These are phyloP conservation scores for Ulvella scutata DNA, from an alignment of 139 green algal genomes.

Conservation along the genomic window DNA sequence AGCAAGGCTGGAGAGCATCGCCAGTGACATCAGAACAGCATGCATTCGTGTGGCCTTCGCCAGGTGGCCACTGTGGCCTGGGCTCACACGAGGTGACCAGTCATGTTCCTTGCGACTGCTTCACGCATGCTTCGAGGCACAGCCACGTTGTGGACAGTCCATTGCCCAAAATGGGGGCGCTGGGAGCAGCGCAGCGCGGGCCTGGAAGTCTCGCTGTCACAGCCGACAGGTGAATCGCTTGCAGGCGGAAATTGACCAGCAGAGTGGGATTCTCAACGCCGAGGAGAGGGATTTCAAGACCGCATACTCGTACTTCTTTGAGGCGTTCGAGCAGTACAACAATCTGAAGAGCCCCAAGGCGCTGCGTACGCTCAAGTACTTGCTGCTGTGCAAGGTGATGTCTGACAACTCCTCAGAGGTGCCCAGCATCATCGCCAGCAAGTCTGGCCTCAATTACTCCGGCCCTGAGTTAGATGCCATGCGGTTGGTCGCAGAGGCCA, in stretches of 20 bases:
- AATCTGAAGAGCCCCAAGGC: slow-evolving; percentile 68
- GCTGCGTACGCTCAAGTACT: slow-evolving; percentile 85
- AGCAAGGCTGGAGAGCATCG: too few species aligned
- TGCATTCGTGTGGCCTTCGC: too few species aligned
- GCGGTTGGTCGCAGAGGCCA: slow-evolving; percentile 66
- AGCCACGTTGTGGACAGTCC: too few species aligned
- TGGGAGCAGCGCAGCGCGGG: too few species aligned
- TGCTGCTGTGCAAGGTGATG: slow-evolving; percentile 89
- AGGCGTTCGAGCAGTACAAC: slow-evolving; percentile 83
- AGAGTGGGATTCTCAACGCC: slow-evolving; percentile 84
- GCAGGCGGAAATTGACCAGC: slow-evolving; percentile 74
- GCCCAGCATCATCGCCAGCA: slow-evolving; percentile 70
- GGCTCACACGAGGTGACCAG: too few species aligned
- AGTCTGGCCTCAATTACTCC: slow-evolving; percentile 83
- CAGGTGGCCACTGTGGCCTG: too few species aligned
- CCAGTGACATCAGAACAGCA: too few species aligned
- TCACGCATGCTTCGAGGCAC: too few species aligned
- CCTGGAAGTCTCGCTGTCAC: too few species aligned
- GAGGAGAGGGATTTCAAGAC: slow-evolving; percentile 99
- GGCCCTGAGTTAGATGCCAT: slow-evolving; percentile 83
- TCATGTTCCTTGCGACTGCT: too few species aligned
- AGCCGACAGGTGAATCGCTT: too few species aligned
- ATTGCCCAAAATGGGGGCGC: too few species aligned
- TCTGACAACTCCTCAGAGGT: slow-evolving; percentile 37
- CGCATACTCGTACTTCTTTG: slow-evolving; percentile 96